Evolutionary conservation across 768 basidiomycete genomes (phyloP).

Genomic region (Pleurotus tuber-regium): DNA sequence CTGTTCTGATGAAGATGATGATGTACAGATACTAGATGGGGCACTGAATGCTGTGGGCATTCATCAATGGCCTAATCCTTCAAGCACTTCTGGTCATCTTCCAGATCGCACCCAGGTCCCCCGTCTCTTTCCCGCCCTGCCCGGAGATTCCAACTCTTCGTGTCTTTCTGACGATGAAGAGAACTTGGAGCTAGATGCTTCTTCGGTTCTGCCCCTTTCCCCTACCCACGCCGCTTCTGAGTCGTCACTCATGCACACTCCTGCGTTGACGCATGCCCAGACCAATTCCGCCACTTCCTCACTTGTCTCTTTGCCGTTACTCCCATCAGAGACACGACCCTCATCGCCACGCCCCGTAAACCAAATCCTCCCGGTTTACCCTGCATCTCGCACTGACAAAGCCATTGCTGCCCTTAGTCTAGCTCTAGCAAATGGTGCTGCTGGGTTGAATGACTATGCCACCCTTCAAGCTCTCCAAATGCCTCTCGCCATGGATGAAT

Average conservation of each 20-base stretch:
- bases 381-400: constrained; percentile 52
- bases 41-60: constrained; percentile 25
- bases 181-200: constrained; percentile 8
- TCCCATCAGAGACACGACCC: constrained; percentile 5
- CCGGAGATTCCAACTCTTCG: constrained; percentile 20
- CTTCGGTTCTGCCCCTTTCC: constrained; percentile 9
- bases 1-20: constrained; percentile 45
- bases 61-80: constrained; percentile 11
- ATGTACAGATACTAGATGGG: constrained; percentile 54
- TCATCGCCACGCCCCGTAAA: constrained; percentile 14
- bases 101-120: constrained; percentile 17
- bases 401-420: constrained; percentile 57
- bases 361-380: constrained; percentile 13
- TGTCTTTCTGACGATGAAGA: constrained; percentile 34
- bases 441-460: constrained; percentile 55
- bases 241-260: constrained; percentile 18
- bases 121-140: constrained; percentile 29
- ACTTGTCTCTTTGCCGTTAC: constrained; percentile 31
- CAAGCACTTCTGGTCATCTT: constrained; percentile 15
- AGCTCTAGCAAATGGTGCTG: constrained; percentile 64
- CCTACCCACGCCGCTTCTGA: constrained; percentile 9
- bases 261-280: constrained; percentile 32
- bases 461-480: constrained; percentile 40
- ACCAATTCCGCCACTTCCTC: constrained; percentile 39
- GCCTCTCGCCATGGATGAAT: constrained; percentile 31